These are phyloP conservation scores for Lactifluus subvellereus DNA, from an alignment of 768 basidiomycete species.

Conservation along the genomic window DNA sequence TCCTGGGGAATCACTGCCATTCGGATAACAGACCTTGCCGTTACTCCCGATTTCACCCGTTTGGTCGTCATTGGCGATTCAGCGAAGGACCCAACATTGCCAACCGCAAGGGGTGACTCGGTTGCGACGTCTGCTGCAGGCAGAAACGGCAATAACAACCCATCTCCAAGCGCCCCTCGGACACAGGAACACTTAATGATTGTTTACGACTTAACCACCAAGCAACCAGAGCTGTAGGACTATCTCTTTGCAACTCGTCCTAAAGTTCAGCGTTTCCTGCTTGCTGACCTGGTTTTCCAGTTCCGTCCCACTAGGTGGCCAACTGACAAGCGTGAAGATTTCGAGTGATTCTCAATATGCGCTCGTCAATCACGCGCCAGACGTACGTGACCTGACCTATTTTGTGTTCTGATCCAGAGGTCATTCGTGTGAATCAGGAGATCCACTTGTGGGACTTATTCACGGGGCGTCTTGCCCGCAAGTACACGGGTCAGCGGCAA, in stretches of 20 bases:
- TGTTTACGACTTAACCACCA: constrained; percentile 68
- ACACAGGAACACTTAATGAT: constrained; percentile 58
- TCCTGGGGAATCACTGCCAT: constrained; percentile 66
- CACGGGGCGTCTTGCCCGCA: constrained; percentile 62
- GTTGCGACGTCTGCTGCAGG: constrained; percentile 22
- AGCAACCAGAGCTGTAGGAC: constrained; percentile 62
- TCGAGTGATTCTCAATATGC: constrained; percentile 84
- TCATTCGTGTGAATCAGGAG: constrained; percentile 49
- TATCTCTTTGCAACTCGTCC: constrained; percentile 1
- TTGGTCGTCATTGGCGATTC: constrained; percentile 80
- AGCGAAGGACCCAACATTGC: constrained; percentile 30
- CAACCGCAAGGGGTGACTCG: constrained; percentile 24
- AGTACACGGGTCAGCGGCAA: constrained; percentile 83
- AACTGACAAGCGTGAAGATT: constrained; percentile 83
- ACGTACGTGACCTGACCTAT: constrained; percentile 46
- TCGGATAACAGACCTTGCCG: constrained; percentile 79
- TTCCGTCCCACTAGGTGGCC: constrained; percentile 63
- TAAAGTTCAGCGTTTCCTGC: constrained; percentile 12
- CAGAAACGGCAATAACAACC: constrained; percentile 28
- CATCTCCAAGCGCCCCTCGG: constrained; percentile 33
- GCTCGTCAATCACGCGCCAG: constrained; percentile 80
- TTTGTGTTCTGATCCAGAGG: constrained; percentile 9
- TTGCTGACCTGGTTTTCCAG: constrained; percentile 34
- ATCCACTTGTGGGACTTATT: constrained; percentile 83
- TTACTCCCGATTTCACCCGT: constrained; percentile 78